These are phyloP conservation scores for Xylaria venustula DNA, from an alignment of 495 filamentous ascomycete species.

Conservation along the genomic window DNA sequence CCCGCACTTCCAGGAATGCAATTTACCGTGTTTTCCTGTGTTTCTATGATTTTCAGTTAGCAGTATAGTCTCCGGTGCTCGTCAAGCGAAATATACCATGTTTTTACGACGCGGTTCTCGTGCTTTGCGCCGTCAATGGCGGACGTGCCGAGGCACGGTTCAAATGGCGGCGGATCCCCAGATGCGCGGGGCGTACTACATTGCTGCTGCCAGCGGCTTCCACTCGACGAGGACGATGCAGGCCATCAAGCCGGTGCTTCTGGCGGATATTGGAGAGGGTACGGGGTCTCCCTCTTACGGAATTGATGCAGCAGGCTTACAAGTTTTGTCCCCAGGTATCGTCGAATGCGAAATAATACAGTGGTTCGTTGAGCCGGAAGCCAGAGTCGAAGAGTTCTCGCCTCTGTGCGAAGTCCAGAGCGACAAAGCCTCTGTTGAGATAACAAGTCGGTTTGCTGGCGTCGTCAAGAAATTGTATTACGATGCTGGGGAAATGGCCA, in stretches of 20 bases:
- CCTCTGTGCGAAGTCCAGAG: conserved; percentile 96
- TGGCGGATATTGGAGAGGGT: conserved; percentile 98
- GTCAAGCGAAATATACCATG: conserved; percentile 33
- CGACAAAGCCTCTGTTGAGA: conserved; percentile 98
- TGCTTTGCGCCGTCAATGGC: conserved; percentile 41
- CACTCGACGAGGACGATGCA: conserved; percentile 57
- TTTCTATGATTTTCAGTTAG: conserved; percentile 9
- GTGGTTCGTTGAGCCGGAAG: conserved; percentile 97
- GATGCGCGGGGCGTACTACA: conserved; percentile 16
- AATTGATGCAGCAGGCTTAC: neutral
- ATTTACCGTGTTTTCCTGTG: conserved; percentile 6
- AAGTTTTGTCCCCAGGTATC: conserved; percentile 62
- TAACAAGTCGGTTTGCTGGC: conserved; percentile 90
- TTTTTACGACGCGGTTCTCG: conserved; percentile 45
- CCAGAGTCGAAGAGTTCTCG: conserved; percentile 96
- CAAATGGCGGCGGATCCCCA: conserved; percentile 30
- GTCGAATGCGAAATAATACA: conserved; percentile 98
- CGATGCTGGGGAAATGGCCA: conserved; percentile 92
- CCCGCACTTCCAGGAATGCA: conserved; percentile 18
- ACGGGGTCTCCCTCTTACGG: neutral
- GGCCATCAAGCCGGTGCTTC: conserved; percentile 78
- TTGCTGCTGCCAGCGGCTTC: conserved; percentile 51
- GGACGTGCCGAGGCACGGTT: conserved; percentile 31
- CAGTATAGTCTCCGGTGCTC: neutral
- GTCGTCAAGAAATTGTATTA: conserved; percentile 96